Conservation (phyloP, 352 stramenopile genomes). For the Peronospora destructor region DNA sequence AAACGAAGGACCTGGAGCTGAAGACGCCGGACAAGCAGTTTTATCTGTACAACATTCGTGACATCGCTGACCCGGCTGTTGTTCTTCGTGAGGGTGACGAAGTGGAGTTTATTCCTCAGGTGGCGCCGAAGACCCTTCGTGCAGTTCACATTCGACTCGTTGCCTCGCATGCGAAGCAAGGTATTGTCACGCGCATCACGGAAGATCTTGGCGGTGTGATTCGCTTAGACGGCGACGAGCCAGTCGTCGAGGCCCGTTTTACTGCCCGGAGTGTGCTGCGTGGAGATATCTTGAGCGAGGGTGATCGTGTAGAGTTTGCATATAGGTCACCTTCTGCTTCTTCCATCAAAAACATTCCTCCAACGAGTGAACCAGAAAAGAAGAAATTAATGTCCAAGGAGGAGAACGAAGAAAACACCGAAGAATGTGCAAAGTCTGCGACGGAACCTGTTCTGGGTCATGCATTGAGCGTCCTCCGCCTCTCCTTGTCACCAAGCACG, state of each 20-base stretch:
- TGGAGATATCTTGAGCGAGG: constrained; percentile 48
- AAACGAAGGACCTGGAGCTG: constrained; percentile 18
- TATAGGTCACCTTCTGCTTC: constrained; percentile 22
- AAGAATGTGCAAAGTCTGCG: not conserved
- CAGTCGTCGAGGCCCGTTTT: constrained; percentile 36
- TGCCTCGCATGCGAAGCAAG: constrained; percentile 45
- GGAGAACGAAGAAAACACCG: constrained; percentile 7
- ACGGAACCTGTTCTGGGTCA: constrained; percentile 21
- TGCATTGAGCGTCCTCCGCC: constrained; percentile 46
- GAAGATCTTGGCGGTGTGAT: constrained; percentile 57
- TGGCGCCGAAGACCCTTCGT: constrained; percentile 38
- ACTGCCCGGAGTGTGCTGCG: constrained; percentile 47
- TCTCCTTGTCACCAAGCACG: constrained; percentile 24
- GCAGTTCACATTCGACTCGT: constrained; percentile 54
- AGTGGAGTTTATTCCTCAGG: constrained; percentile 54
- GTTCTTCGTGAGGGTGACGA: constrained; percentile 68
- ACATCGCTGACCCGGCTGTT: constrained; percentile 44
- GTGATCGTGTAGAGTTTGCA: constrained; percentile 73
- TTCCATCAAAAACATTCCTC: constrained; percentile 23
- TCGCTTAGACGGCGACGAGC: constrained; percentile 37
- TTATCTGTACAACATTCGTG: constrained; percentile 63
- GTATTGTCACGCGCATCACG: constrained; percentile 42
- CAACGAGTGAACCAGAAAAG: constrained; percentile 13
- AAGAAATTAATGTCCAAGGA: constrained; percentile 14
- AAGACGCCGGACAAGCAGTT: constrained; percentile 15